Percentiles rank a stretch among this genome's conserved stretches.
Conservation (phyloP, 176 grass and related monocot genomes). For the Otatea glauca region DNA sequence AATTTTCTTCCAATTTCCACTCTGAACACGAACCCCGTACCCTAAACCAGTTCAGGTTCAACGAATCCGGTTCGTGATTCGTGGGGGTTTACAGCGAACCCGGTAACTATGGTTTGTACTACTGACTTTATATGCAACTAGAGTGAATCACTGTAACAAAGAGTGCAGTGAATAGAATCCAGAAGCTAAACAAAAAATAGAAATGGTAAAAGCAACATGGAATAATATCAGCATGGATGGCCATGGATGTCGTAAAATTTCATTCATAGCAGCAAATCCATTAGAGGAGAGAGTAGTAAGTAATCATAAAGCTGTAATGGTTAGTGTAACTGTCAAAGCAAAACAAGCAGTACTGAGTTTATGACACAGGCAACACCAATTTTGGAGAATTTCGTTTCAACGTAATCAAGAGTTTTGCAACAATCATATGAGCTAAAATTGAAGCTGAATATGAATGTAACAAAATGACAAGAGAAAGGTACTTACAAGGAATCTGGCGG, state of each 20-base stretch:
- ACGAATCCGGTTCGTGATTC: too few relatives aligned
- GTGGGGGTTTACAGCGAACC: too few relatives aligned
- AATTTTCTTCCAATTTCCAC: too few relatives aligned
- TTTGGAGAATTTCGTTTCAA: background rate
- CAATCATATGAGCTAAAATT: background rate
- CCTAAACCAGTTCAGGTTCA: too few relatives aligned
- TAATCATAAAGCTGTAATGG: background rate
- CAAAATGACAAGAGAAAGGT: background rate
- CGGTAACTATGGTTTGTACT: too few relatives aligned
- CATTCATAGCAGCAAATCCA: background rate
- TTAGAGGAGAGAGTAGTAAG: background rate
- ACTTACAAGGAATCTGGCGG: constrained; percentile 88
- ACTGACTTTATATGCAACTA: background rate
- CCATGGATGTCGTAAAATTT: background rate
- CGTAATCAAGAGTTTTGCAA: background rate
- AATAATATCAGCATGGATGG: constrained; percentile 17
- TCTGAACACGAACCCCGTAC: too few relatives aligned
- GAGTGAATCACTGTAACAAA: background rate
- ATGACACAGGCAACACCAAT: background rate
- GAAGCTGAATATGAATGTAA: background rate
- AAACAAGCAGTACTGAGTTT: background rate
- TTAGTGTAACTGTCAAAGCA: background rate
- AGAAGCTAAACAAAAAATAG: background rate
- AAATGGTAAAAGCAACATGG: background rate
- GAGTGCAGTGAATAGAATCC: background rate